phyloP scores from a whole-genome alignment of 352 stramenopile species.

The Pythium periplocum region DNA sequence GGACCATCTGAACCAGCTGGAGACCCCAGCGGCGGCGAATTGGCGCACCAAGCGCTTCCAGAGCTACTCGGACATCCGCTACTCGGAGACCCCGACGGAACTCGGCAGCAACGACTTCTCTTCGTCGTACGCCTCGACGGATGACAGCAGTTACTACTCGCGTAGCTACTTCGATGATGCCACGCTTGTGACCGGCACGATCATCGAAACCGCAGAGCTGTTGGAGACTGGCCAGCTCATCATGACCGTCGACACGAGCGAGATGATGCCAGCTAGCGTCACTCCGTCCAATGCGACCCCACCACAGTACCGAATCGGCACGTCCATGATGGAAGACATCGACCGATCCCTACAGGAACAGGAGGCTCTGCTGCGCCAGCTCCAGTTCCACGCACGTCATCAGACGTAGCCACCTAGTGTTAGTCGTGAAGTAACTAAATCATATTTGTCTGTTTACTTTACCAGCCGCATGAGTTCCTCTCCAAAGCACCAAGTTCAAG shows the following conservation, averaged over 20 bases:
- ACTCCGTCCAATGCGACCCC: not conserved
- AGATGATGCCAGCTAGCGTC: conserved; percentile 2
- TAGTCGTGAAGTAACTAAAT: too few relatives aligned
- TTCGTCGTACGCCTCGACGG: too few relatives aligned
- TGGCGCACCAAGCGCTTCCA: not conserved
- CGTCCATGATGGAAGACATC: not conserved
- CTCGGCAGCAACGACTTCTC: not conserved
- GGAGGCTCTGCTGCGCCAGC: conserved; percentile 3
- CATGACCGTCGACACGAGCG: conserved; percentile 10
- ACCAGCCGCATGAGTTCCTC: too few relatives aligned
- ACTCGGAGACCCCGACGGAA: not conserved
- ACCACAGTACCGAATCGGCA: too few relatives aligned
- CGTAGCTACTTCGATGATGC: conserved; percentile 6
- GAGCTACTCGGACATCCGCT: not conserved
- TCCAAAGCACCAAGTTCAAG: too few relatives aligned
- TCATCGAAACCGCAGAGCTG: not conserved
- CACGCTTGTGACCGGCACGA: conserved; percentile 2
- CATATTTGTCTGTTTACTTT: too few relatives aligned
- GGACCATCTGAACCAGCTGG: conserved; percentile 8
- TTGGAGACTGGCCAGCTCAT: conserved; percentile 3
- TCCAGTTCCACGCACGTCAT: not conserved
- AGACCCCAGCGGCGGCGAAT: conserved; percentile 2
- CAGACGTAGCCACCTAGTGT: too few relatives aligned
- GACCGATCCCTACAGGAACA: not conserved
- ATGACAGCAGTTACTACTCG: too few relatives aligned